Base-by-base conservation (phyloP, 345 rosid species). In the Toxicodendron radicans region DNA sequence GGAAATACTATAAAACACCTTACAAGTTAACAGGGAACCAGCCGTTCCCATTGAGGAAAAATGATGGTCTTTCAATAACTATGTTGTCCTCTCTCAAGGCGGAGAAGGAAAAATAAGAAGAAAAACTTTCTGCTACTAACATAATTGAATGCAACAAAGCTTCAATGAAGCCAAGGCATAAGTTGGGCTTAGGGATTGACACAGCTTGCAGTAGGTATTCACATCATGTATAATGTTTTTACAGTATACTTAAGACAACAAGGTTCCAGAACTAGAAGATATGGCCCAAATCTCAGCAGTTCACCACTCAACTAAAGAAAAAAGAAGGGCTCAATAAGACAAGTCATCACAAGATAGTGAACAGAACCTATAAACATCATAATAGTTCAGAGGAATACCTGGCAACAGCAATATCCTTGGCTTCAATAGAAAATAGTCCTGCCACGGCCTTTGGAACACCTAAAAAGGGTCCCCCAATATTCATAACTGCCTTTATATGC, bases 401-500 rank as follows among this genome's bases (percentile, higher is more conserved):
- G 85, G 86, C 90, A 58, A 82, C 75, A 2, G 92, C 94, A 43
- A 90, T 79, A 81, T 90, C 94, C 71, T 75, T 82, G 73, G 83
- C 91, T 83, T 90, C 94, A 74, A 75, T 69, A 51, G 94, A 87
- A 65, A 90, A 86, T 54, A 85, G 85, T 18, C 85, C 89, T 5
- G 43, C 43, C 6, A 38, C 43, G 7, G 86, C 83, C 81, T 90
- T 90, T 38, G 94, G 94, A 71, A 81, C 90, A 90, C 92, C 94
- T 73, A 90, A 82, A 78, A 90, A 87, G 21, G 94, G 91, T 46
- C 86, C 91, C 68, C 94, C 94, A 73, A 90, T 87, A 72, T 87
- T 90, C 89, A 87, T 82, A 38, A 90, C 83, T 49, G 94, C 89
- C 84, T 86, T 87, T 56, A 90, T 79, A 78, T 87, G 91, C 83